These are phyloP conservation scores for Candida yuanshanica DNA, from an alignment of 805 yeast genomes.

Conservation along the genomic window DNA sequence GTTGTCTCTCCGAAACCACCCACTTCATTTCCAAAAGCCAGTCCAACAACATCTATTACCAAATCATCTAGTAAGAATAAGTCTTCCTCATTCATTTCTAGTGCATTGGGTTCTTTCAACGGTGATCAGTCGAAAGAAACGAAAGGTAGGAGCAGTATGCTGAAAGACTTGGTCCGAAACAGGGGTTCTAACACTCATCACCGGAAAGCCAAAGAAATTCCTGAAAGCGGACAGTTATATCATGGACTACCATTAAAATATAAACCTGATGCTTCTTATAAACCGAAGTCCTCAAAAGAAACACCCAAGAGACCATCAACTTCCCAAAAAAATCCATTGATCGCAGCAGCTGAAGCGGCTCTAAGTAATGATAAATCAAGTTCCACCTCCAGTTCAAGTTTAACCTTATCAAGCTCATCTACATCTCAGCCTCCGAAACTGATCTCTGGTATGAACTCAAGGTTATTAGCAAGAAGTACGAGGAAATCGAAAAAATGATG, in stretches of 20 bases:
- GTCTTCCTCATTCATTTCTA: slow-evolving; percentile 1
- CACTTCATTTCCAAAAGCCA: slow-evolving; percentile 9
- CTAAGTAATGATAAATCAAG: neutral
- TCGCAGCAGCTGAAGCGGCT: slow-evolving; percentile 25
- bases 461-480: slow-evolving; percentile 52
- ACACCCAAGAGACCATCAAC: neutral
- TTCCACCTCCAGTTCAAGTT: neutral
- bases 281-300: neutral
- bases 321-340: slow-evolving; percentile 5
- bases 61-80: neutral
- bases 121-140: neutral
- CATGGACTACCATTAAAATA: slow-evolving; percentile 28
- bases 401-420: slow-evolving; percentile 1
- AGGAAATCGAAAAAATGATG: slow-evolving; percentile 5
- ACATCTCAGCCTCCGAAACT: slow-evolving; percentile 15
- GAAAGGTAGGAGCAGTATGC: slow-evolving; percentile 24
- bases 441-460: slow-evolving; percentile 55
- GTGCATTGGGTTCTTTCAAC: neutral
- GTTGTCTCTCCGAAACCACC: neutral
- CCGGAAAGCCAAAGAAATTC: slow-evolving; percentile 19
- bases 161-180: slow-evolving; percentile 28
- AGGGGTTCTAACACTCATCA: slow-evolving; percentile 16
- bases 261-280: neutral
- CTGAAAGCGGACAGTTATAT: slow-evolving; percentile 25
- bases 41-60: slow-evolving; percentile 1